Evolutionary conservation across 2,329 filamentous ascomycete species (phyloP).

Genomic region (Lomentospora prolificans): DNA sequence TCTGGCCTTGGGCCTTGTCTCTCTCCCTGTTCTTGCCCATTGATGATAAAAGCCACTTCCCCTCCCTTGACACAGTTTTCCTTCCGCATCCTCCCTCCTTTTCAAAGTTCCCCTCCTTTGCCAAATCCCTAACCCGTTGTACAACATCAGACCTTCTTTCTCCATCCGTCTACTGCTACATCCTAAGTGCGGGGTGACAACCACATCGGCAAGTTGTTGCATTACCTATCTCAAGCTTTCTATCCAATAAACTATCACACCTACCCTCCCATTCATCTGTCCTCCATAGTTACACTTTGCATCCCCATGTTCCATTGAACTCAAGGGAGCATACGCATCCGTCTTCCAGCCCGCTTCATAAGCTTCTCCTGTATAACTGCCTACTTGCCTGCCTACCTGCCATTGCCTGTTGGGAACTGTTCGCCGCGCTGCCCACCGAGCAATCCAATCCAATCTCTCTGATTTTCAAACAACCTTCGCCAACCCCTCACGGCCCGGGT

Average conservation of each 20-base stretch:
- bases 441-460: neutral
- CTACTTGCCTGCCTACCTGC: neutral
- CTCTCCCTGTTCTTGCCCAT: slow-evolving; percentile 3
- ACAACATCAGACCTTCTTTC: slow-evolving; percentile 1
- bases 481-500: neutral
- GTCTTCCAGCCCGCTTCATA: neutral
- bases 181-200: slow-evolving; percentile 13
- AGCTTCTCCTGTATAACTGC: slow-evolving; percentile 4
- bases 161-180: neutral
- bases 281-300: slow-evolving; percentile 1
- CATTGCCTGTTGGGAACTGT: neutral
- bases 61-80: neutral
- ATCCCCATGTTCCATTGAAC: neutral
- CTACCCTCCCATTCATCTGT: slow-evolving; percentile 18
- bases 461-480: neutral
- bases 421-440: neutral
- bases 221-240: slow-evolving; percentile 6
- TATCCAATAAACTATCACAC: slow-evolving; percentile 20
- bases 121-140: neutral
- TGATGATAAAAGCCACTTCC: neutral
- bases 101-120: neutral
- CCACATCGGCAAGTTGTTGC: slow-evolving; percentile 12
- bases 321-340: neutral
- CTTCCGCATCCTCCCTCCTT: neutral
- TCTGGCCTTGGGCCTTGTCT: slow-evolving; percentile 5